Conservation (phyloP, 2,329 filamentous ascomycete species). For the Tolypocladium tropicale region DNA sequence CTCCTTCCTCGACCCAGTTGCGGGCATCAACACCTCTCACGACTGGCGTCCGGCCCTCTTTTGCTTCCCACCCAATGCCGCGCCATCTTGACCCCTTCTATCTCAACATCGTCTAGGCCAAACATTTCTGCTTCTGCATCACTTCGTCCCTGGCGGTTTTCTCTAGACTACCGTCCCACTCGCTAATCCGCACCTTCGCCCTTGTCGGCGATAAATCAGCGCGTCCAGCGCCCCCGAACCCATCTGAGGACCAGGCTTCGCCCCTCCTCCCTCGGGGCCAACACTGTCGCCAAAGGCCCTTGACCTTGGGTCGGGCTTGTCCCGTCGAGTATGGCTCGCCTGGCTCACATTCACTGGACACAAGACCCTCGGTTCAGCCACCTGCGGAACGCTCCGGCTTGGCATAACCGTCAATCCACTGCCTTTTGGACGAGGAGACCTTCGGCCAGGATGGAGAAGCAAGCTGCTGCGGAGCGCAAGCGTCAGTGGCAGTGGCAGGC, state of each 20-base stretch:
- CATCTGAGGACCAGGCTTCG: neutral
- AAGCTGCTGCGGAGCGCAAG: slow-evolving; percentile 1
- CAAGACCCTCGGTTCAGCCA: slow-evolving; percentile 5
- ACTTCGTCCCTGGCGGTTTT: neutral
- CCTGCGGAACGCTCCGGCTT: slow-evolving; percentile 6
- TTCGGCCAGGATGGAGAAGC: slow-evolving; percentile 11
- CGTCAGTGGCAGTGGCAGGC: slow-evolving; percentile 9
- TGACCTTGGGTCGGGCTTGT: neutral
- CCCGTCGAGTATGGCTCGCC: slow-evolving; percentile 13
- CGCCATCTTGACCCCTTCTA: neutral
- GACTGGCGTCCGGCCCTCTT: neutral
- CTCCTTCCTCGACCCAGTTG: neutral
- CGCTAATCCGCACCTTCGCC: neutral
- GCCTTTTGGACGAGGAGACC: slow-evolving; percentile 6
- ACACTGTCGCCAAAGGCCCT: neutral
- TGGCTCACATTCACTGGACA: slow-evolving; percentile 10
- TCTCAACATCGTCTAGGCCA: neutral
- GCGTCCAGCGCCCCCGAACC: neutral
- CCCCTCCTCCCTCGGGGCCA: neutral
- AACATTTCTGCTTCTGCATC: slow-evolving; percentile 3
- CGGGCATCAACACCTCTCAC: neutral
- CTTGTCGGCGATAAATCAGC: neutral
- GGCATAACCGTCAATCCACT: slow-evolving; percentile 5
- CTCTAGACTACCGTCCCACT: neutral
- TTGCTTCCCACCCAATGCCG: neutral